These are phyloP conservation scores for Marchantia polymorpha DNA, from an alignment of 225 moss, liverwort and hornwort genomes.

Conservation along the genomic window DNA sequence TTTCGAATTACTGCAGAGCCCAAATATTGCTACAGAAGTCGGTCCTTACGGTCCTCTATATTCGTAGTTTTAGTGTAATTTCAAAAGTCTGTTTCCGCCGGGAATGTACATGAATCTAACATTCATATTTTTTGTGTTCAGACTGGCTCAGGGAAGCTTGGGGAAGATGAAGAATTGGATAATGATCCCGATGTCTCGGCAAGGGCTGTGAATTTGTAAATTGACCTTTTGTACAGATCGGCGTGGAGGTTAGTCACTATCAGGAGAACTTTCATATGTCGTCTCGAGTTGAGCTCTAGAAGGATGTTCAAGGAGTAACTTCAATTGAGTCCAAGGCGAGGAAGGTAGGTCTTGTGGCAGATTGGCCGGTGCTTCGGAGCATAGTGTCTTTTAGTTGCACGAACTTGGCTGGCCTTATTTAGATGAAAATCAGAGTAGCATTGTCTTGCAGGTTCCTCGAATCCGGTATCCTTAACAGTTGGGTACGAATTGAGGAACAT, in stretches of 20 bases:
- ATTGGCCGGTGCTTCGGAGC: constrained; percentile 13
- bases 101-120: neutral
- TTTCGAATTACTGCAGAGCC: too few relatives aligned
- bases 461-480: neutral
- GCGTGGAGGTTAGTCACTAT: constrained; percentile 17
- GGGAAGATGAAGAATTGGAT: constrained; percentile 71
- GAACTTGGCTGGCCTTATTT: constrained; percentile 3
- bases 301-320: constrained; percentile 19
- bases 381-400: neutral
- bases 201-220: constrained; percentile 83
- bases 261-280: constrained; percentile 22
- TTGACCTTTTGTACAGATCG: constrained; percentile 39
- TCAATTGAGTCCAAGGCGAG: constrained; percentile 13
- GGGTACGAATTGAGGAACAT: constrained; percentile 15
- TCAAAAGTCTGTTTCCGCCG: neutral
- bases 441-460: constrained; percentile 13
- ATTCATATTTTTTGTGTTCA: constrained; percentile 22
- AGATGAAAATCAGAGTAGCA: constrained; percentile 11
- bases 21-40: too few relatives aligned
- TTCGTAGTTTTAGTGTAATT: too few relatives aligned
- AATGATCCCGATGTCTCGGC: constrained; percentile 68
- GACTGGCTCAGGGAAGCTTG: constrained; percentile 44
- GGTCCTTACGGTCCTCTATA: too few relatives aligned
- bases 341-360: constrained; percentile 8
- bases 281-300: constrained; percentile 6